phyloP scores from a whole-genome alignment of 1,284 basidiomycete genomes.

The Coniophora puteana region DNA sequence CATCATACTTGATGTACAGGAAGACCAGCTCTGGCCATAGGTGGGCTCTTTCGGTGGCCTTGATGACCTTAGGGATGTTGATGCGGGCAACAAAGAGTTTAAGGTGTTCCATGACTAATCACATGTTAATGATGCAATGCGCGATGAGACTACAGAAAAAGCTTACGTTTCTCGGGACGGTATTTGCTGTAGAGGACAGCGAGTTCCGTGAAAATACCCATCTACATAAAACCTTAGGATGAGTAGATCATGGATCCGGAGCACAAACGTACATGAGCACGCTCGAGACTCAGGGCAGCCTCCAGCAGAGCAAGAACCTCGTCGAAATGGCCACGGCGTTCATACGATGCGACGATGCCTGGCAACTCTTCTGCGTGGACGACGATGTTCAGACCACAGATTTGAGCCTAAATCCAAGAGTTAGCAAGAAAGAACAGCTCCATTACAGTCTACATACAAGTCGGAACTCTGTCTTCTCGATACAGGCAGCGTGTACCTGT shows the following conservation, averaged over 20 bases:
- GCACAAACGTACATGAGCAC: constrained; percentile 76
- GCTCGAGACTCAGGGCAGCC: constrained; percentile 92
- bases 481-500: constrained; percentile 97
- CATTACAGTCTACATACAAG: constrained; percentile 41
- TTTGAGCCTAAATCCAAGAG: constrained; percentile 68
- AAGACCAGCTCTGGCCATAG: constrained; percentile 99
- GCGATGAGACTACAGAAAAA: not conserved
- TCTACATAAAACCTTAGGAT: constrained; percentile 35
- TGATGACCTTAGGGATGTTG: constrained; percentile 96
- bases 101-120: constrained; percentile 93
- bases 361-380: constrained; percentile 94
- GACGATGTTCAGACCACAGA: constrained; percentile 94
- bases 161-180: constrained; percentile 85
- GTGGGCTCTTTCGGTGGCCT: constrained; percentile 93
- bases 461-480: constrained; percentile 97
- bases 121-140: constrained; percentile 6
- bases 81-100: constrained; percentile 97
- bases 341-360: constrained; percentile 82
- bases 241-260: constrained; percentile 10
- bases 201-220: constrained; percentile 93
- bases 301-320: constrained; percentile 91
- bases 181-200: constrained; percentile 97
- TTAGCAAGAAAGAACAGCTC: constrained; percentile 7
- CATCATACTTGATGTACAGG: constrained; percentile 97
- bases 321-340: constrained; percentile 91